Evolutionary conservation across 441 rosid species (phyloP).

Genomic region (Gossypium aridum): DNA sequence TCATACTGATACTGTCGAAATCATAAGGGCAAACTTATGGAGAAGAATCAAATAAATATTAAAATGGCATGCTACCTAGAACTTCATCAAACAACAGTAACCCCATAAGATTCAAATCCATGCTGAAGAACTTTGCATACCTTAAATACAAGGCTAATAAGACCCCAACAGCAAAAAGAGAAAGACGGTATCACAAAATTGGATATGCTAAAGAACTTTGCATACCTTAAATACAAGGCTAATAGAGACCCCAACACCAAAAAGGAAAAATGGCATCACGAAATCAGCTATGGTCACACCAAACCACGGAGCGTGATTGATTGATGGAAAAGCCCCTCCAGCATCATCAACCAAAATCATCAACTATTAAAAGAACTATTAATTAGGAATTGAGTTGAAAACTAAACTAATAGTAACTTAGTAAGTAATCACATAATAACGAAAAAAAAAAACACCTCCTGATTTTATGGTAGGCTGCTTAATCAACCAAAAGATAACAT

Average conservation of each 20-base stretch:
- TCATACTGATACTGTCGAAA: neutral
- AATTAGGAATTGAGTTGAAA: neutral
- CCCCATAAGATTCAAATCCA: neutral
- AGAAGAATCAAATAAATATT: neutral
- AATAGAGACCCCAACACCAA: constrained; percentile 50
- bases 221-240: constrained; percentile 44
- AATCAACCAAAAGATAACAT: neutral
- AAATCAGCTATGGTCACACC: constrained; percentile 55
- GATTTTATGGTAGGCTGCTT: neutral
- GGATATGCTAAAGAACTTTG: neutral
- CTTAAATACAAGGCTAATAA: constrained; percentile 39
- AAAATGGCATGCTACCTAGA: neutral
- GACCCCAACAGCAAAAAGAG: constrained; percentile 48
- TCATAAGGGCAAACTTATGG: neutral
- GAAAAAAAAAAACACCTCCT: neutral
- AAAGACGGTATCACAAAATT: constrained; percentile 58
- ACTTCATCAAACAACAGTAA: constrained; percentile 3
- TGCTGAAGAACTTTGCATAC: constrained; percentile 15
- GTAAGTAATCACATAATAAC: neutral
- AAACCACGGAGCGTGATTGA: constrained; percentile 62
- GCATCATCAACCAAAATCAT: constrained; percentile 65
- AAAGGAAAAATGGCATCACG: constrained; percentile 60
- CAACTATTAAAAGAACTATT: constrained; percentile 30
- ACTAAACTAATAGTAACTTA: no score
- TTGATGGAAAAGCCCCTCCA: constrained; percentile 55